Conservation (phyloP, 2,329 filamentous ascomycete species). For the Pseudogymnoascus sp. region DNA sequence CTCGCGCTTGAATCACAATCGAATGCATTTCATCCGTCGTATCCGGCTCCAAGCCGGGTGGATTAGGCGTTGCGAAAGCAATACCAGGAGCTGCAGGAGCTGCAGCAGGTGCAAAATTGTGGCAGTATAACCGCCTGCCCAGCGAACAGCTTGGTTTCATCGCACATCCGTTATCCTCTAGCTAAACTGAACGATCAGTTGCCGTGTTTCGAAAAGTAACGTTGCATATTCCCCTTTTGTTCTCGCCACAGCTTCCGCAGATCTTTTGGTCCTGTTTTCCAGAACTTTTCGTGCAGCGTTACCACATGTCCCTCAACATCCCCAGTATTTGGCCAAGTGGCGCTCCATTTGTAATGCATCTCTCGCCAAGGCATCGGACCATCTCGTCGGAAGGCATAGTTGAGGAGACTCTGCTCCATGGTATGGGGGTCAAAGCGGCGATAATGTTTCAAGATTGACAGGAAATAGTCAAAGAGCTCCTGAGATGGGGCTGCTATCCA, state of each 20-base stretch:
- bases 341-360: conserved; percentile 32
- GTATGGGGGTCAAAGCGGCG: conserved; percentile 31
- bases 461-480: conserved; percentile 32
- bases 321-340: conserved; percentile 29
- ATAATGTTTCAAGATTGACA: conserved; percentile 29
- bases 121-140: neutral
- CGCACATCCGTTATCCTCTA: neutral
- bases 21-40: neutral
- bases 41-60: neutral
- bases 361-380: conserved; percentile 36
- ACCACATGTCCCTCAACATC: conserved; percentile 29
- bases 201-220: neutral
- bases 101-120: neutral
- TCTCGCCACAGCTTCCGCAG: conserved; percentile 14
- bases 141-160: neutral
- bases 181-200: neutral
- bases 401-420: conserved; percentile 36
- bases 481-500: conserved; percentile 32
- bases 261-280: conserved; percentile 22
- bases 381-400: conserved; percentile 34
- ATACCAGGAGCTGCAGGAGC: neutral
- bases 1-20: neutral
- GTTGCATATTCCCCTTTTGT: conserved; percentile 7
- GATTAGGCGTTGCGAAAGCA: neutral
- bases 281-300: conserved; percentile 33